Evolutionary conservation across 1,284 basidiomycete species (phyloP), one percentile per base, ranked within the genome.

Genomic region (Stygiomarasmius scandens): DNA sequence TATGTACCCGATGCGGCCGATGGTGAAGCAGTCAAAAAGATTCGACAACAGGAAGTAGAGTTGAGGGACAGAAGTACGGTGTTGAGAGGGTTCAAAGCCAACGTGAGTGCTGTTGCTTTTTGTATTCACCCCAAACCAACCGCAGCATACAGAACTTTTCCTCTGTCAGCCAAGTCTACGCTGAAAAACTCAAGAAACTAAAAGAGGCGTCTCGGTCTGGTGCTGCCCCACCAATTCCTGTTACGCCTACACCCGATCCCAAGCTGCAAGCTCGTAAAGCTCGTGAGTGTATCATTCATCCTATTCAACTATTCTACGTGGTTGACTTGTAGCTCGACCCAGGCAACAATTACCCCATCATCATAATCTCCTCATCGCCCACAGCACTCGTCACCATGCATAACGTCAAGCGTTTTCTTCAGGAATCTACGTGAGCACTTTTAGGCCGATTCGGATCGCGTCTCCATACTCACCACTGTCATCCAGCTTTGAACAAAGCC

Each of bases 301-400:
- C 20, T 27, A 45, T 12, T 34, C 47, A 12, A n/a, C 36, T n/a
- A n/a, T 25, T 27, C 10, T 43, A 34, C 51, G 6, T 27, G n/a
- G 45, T 10, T 32, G 51, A 41, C n/a, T n/a, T n/a, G n/a, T n/a
- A n/a, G n/a, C n/a, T 29, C 43, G n/a, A 14, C 44, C 22, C 19
- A 87, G 85, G 82, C 56, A 85, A 85, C 63, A 84, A 83, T 67
- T 87, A 90, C 71, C 96, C 96, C 0, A 98, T 99, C 68, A 96
- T 98, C 70, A 89, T 98, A 74, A 95, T 99, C 38, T 96, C 95
- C 0, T 97, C 95, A 0, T 95, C 93, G 1, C 95, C 95, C 0
- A 98, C 96, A 0, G 89, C 95, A 8, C 84, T 99, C 54, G 87
- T 99, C 68, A 98, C 94, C 3, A 97, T 99, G 94, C 90, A 96